Evolutionary conservation across 2,329 filamentous ascomycete genomes (phyloP), one percentile per base, ranked within the genome.

Genomic region (Westerdykella sp.): DNA sequence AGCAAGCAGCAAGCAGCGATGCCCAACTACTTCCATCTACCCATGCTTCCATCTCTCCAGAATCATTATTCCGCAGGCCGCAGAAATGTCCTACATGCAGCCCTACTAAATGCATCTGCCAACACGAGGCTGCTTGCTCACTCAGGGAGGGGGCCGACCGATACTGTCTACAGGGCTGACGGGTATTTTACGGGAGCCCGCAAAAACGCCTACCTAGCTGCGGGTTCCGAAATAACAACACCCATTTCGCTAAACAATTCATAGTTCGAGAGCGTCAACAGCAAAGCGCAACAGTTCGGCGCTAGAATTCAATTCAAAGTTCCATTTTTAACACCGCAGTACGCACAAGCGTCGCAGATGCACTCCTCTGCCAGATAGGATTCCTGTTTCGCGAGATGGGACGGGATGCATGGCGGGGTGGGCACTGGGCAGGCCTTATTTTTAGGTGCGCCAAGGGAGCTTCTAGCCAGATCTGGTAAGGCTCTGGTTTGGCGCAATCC

Each of bases 261-360:
- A 35, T 21, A 16, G 14, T 28, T 28, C 25, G 7, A 28, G 11
- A 28, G 25, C 9, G 9, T 2, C 25, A 7, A 28, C 25, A 21
- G 41, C 35, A 41, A 43, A 41, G 39, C 23, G 35, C 34, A 37
- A 28, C 4, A 4, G 25, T 28, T 28, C 7, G 25, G 25, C 25
- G 25, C 25, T 28, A 12, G 25, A 28, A 28, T 10, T 28, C 25
- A 12, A 28, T 10, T 28, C 25, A 28, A 12, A 2, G 25, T 28
- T 28, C 25, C 40, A 48, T 40, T 31, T 39, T 41, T n/a, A 11
- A 21, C 23, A 4, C 30, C 14, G 22, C 18, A 39, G 44, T 41
- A 41, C 36, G 36, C 15, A 11, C 21, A 14, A 4, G 21, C 22
- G n/a, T 38, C 36, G 5, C 15, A 38, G 22, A 38, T 28, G 25